phyloP scores from a whole-genome alignment of 148 eudicot genomes.

The Arbutus unedo region DNA sequence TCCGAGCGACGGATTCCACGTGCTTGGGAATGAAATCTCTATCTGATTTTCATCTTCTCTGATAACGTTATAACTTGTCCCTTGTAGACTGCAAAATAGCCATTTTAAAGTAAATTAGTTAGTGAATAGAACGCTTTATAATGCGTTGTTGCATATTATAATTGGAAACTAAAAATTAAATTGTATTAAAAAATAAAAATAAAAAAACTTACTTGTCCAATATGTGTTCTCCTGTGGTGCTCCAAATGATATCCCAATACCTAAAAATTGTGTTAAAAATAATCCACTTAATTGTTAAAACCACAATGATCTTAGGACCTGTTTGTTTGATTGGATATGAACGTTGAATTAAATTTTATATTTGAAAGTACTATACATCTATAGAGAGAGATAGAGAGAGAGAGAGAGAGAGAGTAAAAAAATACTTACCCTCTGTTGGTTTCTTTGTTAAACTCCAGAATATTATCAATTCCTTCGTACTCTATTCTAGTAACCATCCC shows the following conservation, averaged over 20 bases:
- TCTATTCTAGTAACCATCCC: conserved; percentile 41
- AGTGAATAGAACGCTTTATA: neutral
- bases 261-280: conserved; percentile 22
- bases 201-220: conserved; percentile 30
- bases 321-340: too few relatives aligned
- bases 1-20: conserved; percentile 30
- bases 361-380: too few relatives aligned
- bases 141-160: too few relatives aligned
- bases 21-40: conserved; percentile 68
- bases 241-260: conserved; percentile 95
- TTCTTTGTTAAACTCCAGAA: conserved; percentile 33
- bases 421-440: conserved; percentile 41
- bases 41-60: conserved; percentile 47
- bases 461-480: conserved; percentile 34
- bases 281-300: neutral
- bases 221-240: conserved; percentile 17
- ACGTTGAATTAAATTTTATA: too few relatives aligned
- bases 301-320: neutral
- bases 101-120: neutral
- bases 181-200: neutral
- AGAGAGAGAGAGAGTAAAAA: neutral
- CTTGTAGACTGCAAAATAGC: conserved; percentile 37
- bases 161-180: neutral
- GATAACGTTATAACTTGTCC: conserved; percentile 44
- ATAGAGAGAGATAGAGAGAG: neutral